Conservation (phyloP, 2,329 filamentous ascomycete genomes). For the Ceratocystis alfenasii region DNA sequence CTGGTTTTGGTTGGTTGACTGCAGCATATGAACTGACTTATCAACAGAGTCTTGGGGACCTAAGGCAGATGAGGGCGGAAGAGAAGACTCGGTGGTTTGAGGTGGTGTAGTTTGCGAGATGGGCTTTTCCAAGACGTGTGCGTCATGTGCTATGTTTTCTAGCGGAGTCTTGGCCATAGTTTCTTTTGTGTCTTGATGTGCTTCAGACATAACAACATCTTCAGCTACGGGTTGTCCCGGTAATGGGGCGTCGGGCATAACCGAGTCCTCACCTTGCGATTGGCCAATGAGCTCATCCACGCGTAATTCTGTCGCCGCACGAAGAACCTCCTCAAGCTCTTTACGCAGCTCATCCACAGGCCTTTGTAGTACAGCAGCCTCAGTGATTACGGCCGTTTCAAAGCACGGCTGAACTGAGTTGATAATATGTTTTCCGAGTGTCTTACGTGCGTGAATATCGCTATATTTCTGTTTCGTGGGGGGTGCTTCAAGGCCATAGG, state of each 20-base stretch:
- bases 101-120: slow-evolving; percentile 17
- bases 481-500: slow-evolving; percentile 36
- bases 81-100: slow-evolving; percentile 12
- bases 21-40: neutral
- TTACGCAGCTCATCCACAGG: slow-evolving; percentile 57
- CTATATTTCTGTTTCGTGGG: slow-evolving; percentile 41
- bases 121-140: neutral
- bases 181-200: neutral
- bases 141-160: neutral
- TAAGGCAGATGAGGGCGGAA: neutral
- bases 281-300: neutral
- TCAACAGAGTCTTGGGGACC: neutral
- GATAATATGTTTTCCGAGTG: slow-evolving; percentile 78
- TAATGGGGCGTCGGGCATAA: slow-evolving; percentile 22
- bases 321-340: slow-evolving; percentile 62
- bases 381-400: slow-evolving; percentile 63
- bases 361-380: slow-evolving; percentile 66
- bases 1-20: slow-evolving; percentile 1
- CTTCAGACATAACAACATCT: neutral
- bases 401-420: slow-evolving; percentile 68
- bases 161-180: neutral
- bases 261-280: slow-evolving; percentile 16
- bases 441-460: slow-evolving; percentile 70
- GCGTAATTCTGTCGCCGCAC: slow-evolving; percentile 47
- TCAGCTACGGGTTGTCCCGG: neutral